phyloP scores from a whole-genome alignment of 176 grass and related monocot genomes.

The Metroxylon sagu region DNA sequence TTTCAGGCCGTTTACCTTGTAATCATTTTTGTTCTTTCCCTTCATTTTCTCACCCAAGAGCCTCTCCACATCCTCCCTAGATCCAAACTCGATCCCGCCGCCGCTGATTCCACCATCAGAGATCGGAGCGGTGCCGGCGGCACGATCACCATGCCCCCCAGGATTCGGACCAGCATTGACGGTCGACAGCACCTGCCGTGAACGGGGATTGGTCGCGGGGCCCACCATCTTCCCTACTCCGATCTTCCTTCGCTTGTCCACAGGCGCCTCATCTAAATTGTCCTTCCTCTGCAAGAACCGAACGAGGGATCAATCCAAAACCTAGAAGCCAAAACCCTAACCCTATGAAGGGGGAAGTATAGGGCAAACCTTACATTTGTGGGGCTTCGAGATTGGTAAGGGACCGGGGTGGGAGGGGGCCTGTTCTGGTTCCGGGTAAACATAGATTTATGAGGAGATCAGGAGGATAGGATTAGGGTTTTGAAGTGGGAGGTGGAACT shows the following conservation, averaged over 20 bases:
- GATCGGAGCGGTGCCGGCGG: constrained; percentile 15
- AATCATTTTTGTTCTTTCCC: constrained; percentile 73
- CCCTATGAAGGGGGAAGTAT: background rate
- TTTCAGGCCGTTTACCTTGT: constrained; percentile 36
- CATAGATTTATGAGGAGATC: constrained; percentile 14
- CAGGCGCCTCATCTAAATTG: constrained; percentile 39
- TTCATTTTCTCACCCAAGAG: constrained; percentile 90
- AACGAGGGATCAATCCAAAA: background rate
- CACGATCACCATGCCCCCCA: background rate
- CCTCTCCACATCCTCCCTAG: constrained; percentile 75
- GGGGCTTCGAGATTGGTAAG: constrained; percentile 34
- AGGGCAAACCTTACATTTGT: constrained; percentile 20
- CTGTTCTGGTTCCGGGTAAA: constrained; percentile 10
- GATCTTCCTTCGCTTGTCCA: constrained; percentile 20
- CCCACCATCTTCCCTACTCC: constrained; percentile 27
- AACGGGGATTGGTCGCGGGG: constrained; percentile 13
- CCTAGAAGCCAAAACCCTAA: background rate
- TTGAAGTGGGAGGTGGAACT: constrained; percentile 31
- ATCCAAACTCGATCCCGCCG: constrained; percentile 38
- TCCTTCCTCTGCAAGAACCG: constrained; percentile 50
- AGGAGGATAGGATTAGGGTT: constrained; percentile 25
- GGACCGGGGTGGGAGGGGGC: constrained; percentile 31
- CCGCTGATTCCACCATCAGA: constrained; percentile 2
- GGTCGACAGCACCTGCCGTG: constrained; percentile 47
- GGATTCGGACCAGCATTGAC: constrained; percentile 39